A percentile compares a stretch with the other conserved stretches of the same genome.
Evolutionary conservation across 2,329 filamentous ascomycete species (phyloP).

Genomic region (Colletotrichum simmondsii): DNA sequence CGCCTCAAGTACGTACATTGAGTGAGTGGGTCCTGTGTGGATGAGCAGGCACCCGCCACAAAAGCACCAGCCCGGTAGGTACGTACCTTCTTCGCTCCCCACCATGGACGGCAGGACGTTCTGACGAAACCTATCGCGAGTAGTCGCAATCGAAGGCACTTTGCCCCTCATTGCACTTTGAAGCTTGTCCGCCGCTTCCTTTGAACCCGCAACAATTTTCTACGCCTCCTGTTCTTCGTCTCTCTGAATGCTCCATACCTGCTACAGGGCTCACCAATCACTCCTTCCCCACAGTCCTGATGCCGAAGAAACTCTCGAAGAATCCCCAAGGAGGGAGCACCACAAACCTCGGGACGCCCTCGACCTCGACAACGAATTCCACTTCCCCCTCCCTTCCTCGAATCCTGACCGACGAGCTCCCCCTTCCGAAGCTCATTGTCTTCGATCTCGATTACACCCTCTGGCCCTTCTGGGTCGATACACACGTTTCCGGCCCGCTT

Average conservation of each 20-base stretch:
- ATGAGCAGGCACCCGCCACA: not conserved
- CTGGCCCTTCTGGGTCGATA: conserved; percentile 99
- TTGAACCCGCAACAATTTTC: not conserved
- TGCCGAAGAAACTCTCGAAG: conserved; percentile 48
- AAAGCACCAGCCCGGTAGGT: not conserved
- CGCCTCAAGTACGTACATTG: not conserved
- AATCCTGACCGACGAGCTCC: conserved; percentile 66
- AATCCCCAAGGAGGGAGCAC: conserved; percentile 33
- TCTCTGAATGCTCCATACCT: not conserved
- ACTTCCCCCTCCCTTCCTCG: conserved; percentile 45
- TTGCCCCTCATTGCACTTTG: not conserved
- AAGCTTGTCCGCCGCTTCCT: not conserved
- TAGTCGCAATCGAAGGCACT: not conserved
- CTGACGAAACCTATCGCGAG: conserved; percentile 18
- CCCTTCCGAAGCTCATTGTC: conserved; percentile 84
- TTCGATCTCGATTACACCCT: conserved; percentile 98
- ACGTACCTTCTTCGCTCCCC: not conserved
- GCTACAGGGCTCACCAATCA: not conserved
- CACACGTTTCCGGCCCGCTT: conserved; percentile 83
- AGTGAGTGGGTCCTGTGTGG: not conserved
- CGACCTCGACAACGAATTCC: conserved; percentile 38
- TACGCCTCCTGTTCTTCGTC: not conserved
- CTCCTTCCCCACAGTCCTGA: conserved; percentile 18
- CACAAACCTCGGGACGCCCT: conserved; percentile 39
- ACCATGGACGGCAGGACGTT: not conserved